phyloP scores from a whole-genome alignment of 164 flowering plant genomes.

The Chimonanthus salicifolius region DNA sequence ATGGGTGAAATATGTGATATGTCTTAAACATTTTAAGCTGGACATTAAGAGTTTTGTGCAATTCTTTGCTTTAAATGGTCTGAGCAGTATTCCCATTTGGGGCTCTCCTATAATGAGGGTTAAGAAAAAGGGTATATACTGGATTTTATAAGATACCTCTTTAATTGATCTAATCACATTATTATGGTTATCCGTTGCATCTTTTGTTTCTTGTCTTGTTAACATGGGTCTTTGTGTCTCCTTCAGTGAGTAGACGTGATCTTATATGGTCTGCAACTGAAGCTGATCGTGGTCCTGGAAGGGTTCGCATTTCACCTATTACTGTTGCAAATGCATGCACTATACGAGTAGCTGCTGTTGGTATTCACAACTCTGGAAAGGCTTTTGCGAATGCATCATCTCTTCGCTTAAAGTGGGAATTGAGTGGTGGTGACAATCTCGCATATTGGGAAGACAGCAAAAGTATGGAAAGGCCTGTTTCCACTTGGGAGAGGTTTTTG shows the following conservation, averaged over 20 bases:
- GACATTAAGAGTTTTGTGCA: too few species aligned
- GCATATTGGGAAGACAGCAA: constrained; percentile 54
- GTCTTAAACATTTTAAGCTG: too few species aligned
- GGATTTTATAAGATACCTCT: too few species aligned
- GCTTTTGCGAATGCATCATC: constrained; percentile 93
- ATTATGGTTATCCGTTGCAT: too few species aligned
- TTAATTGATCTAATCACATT: too few species aligned
- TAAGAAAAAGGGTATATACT: too few species aligned
- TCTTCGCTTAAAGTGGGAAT: constrained; percentile 70
- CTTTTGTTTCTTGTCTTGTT: not conserved
- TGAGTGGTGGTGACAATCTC: constrained; percentile 50
- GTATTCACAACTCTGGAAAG: constrained; percentile 65
- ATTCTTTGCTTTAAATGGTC: too few species aligned
- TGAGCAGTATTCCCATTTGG: too few species aligned
- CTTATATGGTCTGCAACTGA: constrained; percentile 43
- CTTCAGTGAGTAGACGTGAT: constrained; percentile 53
- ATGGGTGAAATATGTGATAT: too few species aligned
- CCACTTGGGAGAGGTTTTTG: constrained; percentile 82
- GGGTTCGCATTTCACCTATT: constrained; percentile 48
- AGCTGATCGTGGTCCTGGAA: constrained; percentile 54
- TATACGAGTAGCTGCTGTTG: constrained; percentile 79
- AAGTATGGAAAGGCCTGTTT: constrained; percentile 23
- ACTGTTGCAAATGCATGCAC: constrained; percentile 85
- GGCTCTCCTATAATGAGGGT: too few species aligned
- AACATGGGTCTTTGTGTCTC: not conserved